Base-by-base conservation (phyloP, 192 early-diverging fungal genomes). In the Entomortierella parvispora region DNA sequence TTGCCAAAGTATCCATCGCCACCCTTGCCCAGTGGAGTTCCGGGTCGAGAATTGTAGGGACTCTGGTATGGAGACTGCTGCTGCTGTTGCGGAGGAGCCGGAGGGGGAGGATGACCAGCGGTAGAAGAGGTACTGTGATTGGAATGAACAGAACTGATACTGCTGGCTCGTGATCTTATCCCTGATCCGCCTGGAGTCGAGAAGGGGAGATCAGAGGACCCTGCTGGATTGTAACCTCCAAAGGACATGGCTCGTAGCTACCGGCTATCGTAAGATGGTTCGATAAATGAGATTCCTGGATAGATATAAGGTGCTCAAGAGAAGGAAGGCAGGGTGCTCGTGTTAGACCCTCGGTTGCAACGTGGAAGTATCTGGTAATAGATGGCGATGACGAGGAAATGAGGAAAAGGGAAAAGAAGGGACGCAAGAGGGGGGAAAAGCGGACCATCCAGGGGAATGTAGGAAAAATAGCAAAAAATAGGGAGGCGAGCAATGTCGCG, bases 181-280 rank as follows among this genome's bases (percentile, higher is more conserved):
- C 59, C 60, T 37, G 20, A 51, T 20, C 3, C 61, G 9, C 22
- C 32, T 29, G 65, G 51, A 17, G 56, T 63, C 15, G 54, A 45
- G 46, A 77, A 77, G n/a, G 65, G 72, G 4, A 77, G 56, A 42
- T 77, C 74, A 3, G 74, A 77, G 48, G 74, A 63, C 37, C 52
- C 59, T 14, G 56, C 50, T 7, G 71, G 71, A 25, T 75, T 75
- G 51, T 32, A 75, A 23, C 71, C 71, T 52, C 72, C 72, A 52
- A 58, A 76, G 23, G 72, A 55, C 72, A 76, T 76, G 50, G 42
- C n/a, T n/a, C n/a, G n/a, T n/a, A n/a, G n/a, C n/a, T 63, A 45
- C 9, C 8, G 6, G 23, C 10, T 4, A 42, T 45, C 31, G 44
- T 23, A 49, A 5, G 11, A 11, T 5, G 22, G n/a, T 15, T 20